Base-by-base conservation (phyloP, 768 basidiomycete species). In the Phlegmacium glaucopus region DNA sequence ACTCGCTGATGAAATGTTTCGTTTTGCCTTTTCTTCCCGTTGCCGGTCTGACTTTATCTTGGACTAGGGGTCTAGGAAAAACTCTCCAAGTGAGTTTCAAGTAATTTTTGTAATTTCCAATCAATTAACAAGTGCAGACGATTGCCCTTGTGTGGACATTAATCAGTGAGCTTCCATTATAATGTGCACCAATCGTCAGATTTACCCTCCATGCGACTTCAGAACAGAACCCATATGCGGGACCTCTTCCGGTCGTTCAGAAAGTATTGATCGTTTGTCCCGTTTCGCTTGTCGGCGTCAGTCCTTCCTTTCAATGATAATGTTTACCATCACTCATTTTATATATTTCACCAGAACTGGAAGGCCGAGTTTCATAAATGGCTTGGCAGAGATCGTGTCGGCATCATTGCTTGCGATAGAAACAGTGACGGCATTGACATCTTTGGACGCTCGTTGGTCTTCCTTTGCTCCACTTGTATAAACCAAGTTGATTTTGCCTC, bases 251-350 rank as follows among this genome's bases (percentile, higher is more conserved):
- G 11, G 71, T 71, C 6, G 76, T 90, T 7, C 81, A 87, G 49
- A 96, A 94, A 65, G 90, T 82, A 9, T 70, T 99, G 47, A 85
- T 99, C 50, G 96, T 93, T 27, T 96, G 95, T 60, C 96, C 96
- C 0, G 95, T 96, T 10, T 86, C 93, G 10, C 71, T 98, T 27
- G 72, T 94, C 54, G 88, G 83, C 50, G 92, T 92, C 57, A 52
- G 79, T 61, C 4, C 12, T 12, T 27, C 32, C 22, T 46, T 8
- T 7, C 32, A 34, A n/a, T 39, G 7, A 38, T 52, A 30, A 6
- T 16, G 39, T 39, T 17, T 39, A 25, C 13, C n/a, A 12, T 37
- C 26, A 22, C 36, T 34, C 34, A 13, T 45, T 37, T 49, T 28
- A 51, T 49, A 37, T 30, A 38, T 25, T 28, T 6, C 25, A 27